Evolutionary conservation across 2,329 filamentous ascomycete genomes (phyloP).

Genomic region (Mariannaea sp.): DNA sequence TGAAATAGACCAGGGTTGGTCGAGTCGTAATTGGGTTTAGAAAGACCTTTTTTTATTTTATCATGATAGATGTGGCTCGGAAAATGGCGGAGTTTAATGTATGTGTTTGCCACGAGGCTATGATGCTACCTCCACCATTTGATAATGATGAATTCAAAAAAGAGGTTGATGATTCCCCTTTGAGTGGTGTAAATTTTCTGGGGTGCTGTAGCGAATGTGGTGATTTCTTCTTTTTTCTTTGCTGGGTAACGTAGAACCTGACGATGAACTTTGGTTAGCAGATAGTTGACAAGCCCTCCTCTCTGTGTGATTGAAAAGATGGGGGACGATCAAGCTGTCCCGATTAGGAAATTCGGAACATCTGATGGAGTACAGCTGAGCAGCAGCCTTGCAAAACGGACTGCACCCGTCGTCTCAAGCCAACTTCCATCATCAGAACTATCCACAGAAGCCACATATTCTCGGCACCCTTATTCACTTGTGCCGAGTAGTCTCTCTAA

Average conservation of each 20-base stretch:
- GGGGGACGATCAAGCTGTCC: neutral
- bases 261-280: too few relatives aligned
- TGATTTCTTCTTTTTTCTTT: too few relatives aligned
- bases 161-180: slow-evolving; percentile 18
- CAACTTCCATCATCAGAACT: too few relatives aligned
- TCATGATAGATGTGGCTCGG: slow-evolving; percentile 29
- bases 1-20: slow-evolving; percentile 26
- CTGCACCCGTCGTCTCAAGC: too few relatives aligned
- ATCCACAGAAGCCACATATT: too few relatives aligned
- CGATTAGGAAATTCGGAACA: neutral
- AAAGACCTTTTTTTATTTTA: slow-evolving; percentile 26
- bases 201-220: neutral
- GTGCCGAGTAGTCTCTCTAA: too few relatives aligned
- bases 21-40: slow-evolving; percentile 32
- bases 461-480: too few relatives aligned
- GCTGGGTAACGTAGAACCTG: too few relatives aligned
- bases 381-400: too few relatives aligned
- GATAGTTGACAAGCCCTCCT: too few relatives aligned
- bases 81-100: slow-evolving; percentile 10
- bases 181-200: neutral
- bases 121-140: slow-evolving; percentile 8
- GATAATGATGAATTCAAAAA: slow-evolving; percentile 30
- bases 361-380: too few relatives aligned
- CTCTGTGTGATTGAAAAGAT: too few relatives aligned
- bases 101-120: slow-evolving; percentile 8